A percentile compares a stretch with the other conserved stretches of the same genome.
phyloP scores from a whole-genome alignment of 108 stramenopile species.

The Pseudonitzschia multistriata region DNA sequence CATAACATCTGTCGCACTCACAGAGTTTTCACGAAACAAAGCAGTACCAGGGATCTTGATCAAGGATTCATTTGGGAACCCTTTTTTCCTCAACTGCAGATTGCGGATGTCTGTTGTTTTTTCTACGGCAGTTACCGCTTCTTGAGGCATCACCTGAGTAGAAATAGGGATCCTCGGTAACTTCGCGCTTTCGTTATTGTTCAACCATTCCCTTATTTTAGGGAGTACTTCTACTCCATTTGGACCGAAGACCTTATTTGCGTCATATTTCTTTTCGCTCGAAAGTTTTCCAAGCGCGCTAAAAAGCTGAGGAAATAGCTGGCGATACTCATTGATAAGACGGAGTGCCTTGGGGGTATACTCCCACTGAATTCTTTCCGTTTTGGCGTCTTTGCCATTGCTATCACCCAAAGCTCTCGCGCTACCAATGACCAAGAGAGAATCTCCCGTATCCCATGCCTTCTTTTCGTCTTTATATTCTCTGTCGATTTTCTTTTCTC shows the following conservation, averaged over 20 bases:
- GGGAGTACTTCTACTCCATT: conserved; percentile 68
- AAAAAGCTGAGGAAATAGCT: conserved; percentile 90
- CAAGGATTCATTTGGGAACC: conserved; percentile 76
- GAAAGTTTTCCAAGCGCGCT: conserved; percentile 67
- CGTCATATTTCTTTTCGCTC: conserved; percentile 86
- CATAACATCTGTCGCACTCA: conserved; percentile 73
- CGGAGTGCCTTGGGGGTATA: conserved; percentile 89
- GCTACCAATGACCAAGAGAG: conserved; percentile 79
- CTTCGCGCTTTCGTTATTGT: conserved; percentile 78
- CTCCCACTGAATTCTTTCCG: conserved; percentile 85
- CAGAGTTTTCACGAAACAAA: conserved; percentile 74
- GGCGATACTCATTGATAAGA: conserved; percentile 86
- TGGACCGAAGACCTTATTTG: conserved; percentile 69
- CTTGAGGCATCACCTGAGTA: conserved; percentile 85
- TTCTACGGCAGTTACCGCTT: conserved; percentile 90
- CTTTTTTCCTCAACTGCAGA: conserved; percentile 67
- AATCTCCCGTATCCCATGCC: conserved; percentile 85
- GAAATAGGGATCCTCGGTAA: conserved; percentile 88
- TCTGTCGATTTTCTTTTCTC: conserved; percentile 55
- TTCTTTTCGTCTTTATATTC: conserved; percentile 24
- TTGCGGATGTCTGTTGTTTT: conserved; percentile 86
- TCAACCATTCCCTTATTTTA: conserved; percentile 85
- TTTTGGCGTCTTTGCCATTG: conserved; percentile 29
- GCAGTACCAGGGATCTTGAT: conserved; percentile 79
- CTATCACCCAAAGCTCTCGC: conserved; percentile 26